Evolutionary conservation across 352 stramenopile genomes (phyloP), one percentile per base, ranked within the genome.

Genomic region (Phytophthora agathidicida): DNA sequence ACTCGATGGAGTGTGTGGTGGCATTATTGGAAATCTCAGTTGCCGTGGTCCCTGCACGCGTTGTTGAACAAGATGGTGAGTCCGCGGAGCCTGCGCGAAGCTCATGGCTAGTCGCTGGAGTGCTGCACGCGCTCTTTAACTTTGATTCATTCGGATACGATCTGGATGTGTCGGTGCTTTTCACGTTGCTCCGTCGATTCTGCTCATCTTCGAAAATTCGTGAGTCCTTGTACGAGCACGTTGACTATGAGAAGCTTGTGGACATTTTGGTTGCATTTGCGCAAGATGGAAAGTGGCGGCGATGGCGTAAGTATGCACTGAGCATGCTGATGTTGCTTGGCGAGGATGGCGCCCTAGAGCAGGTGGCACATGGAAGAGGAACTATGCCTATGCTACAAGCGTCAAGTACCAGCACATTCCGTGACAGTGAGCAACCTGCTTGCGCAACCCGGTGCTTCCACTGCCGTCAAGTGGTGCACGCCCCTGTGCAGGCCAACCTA

Each of bases 1-100:
- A 82, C 50, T 84, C 80, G 14, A 69, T 88, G 22, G 80, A 90
- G 2, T 86, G 75, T 31, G 70, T 86, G 27, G 59, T 79, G n/a
- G 65, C 60, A 13, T 24, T 90, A 10, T 54, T 90, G 24, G 78
- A 92, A 32, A 48, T 82, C 9, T 62, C 62, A 16, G 48, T 53
- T 23, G 45, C 23, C 17, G 33, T 66, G 28, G 36, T 72, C 38
- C 44, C 57, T 47, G 20, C 48, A 45, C 30, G 27, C 4, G 1
- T 19, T 30, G 16, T 19, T 5, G 17, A 64, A n/a, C 13, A 26
- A 19, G 36, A 55, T 7, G 28, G 60, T 14, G 22, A 53, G 22
- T 30, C 39, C 6, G 17, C 41, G 19, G 64, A 76, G 22, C 58
- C 55, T 38, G 43, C 56, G 13, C 68, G 43, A 31, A 67, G 55